These are phyloP conservation scores for Pilasporangium apinafurcum DNA, from an alignment of 352 stramenopile genomes.

Conservation along the genomic window DNA sequence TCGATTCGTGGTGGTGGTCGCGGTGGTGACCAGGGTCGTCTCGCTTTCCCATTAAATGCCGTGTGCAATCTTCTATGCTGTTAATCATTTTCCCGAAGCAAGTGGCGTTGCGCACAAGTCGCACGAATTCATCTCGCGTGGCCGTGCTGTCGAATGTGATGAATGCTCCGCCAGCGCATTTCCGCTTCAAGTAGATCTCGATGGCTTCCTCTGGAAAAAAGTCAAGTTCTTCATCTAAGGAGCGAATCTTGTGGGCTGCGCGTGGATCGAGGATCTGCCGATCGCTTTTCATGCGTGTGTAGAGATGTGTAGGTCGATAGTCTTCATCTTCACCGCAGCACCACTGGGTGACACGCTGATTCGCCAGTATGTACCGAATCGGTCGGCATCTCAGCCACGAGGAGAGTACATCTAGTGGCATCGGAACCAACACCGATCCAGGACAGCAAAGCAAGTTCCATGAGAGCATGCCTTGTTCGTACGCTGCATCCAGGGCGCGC, in stretches of 20 bases:
- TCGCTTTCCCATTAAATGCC: not conserved
- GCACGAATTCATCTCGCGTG: slow-evolving; percentile 54
- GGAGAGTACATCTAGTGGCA: slow-evolving; percentile 24
- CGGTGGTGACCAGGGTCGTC: not conserved
- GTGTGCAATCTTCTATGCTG: slow-evolving; percentile 20
- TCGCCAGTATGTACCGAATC: slow-evolving; percentile 41
- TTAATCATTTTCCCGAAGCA: slow-evolving; percentile 32
- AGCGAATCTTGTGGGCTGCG: slow-evolving; percentile 13
- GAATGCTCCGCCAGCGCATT: slow-evolving; percentile 63
- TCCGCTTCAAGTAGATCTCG: slow-evolving; percentile 43
- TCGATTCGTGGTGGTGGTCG: not conserved
- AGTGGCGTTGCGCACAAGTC: slow-evolving; percentile 34
- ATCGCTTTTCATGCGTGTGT: slow-evolving; percentile 20
- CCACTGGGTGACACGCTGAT: slow-evolving; percentile 23
- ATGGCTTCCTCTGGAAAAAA: slow-evolving; percentile 67
- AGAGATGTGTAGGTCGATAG: slow-evolving; percentile 5
- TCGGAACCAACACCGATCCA: slow-evolving; percentile 45
- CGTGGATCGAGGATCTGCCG: slow-evolving; percentile 17
- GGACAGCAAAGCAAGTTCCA: slow-evolving; percentile 66
- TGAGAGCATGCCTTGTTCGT: slow-evolving; percentile 46
- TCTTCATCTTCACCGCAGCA: slow-evolving; percentile 23
- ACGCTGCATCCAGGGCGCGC: slow-evolving; percentile 38
- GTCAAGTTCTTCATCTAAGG: slow-evolving; percentile 60
- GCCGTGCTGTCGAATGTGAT: slow-evolving; percentile 62
- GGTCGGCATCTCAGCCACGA: slow-evolving; percentile 52